phyloP scores from a whole-genome alignment of 805 yeast genomes.

The Pichia ethanolica region DNA sequence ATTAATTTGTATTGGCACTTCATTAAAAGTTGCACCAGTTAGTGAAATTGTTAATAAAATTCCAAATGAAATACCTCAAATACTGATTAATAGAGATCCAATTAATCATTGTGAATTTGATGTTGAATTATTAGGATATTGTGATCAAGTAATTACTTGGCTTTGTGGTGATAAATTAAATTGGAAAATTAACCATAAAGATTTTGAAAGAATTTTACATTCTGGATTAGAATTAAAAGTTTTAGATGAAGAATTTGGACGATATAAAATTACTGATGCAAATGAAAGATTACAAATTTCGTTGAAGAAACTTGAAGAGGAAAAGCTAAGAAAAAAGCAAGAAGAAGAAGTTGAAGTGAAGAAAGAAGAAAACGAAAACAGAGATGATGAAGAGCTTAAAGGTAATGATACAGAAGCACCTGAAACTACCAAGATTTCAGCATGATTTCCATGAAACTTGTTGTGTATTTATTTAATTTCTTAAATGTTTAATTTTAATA shows the following conservation, averaged over 20 bases:
- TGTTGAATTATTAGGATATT: slow-evolving; percentile 64
- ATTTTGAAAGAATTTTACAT: slow-evolving; percentile 32
- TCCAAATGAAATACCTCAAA: slow-evolving; percentile 70
- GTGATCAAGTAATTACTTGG: slow-evolving; percentile 75
- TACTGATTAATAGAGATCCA: slow-evolving; percentile 70
- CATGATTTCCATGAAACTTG: too few relatives aligned
- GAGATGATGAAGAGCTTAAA: too few relatives aligned
- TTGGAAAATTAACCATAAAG: slow-evolving; percentile 57
- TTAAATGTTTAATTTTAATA: too few relatives aligned
- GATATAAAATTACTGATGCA: slow-evolving; percentile 29
- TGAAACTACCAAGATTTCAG: too few relatives aligned
- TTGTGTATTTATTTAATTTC: too few relatives aligned
- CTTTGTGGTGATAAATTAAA: slow-evolving; percentile 43
- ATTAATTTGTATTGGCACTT: slow-evolving; percentile 80
- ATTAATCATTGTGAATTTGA: slow-evolving; percentile 75
- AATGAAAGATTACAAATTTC: slow-evolving; percentile 17
- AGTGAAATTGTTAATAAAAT: slow-evolving; percentile 76
- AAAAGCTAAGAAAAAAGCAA: slow-evolving; percentile 1
- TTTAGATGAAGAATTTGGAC: slow-evolving; percentile 27
- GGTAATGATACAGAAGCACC: too few relatives aligned
- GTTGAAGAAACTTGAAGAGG: slow-evolving; percentile 1
- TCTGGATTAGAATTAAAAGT: slow-evolving; percentile 25
- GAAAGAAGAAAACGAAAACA: too few relatives aligned
- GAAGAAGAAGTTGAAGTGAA: background rate
- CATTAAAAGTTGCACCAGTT: slow-evolving; percentile 88